phyloP scores from a whole-genome alignment of 2,329 filamentous ascomycete species.

The Venturia asperata region DNA sequence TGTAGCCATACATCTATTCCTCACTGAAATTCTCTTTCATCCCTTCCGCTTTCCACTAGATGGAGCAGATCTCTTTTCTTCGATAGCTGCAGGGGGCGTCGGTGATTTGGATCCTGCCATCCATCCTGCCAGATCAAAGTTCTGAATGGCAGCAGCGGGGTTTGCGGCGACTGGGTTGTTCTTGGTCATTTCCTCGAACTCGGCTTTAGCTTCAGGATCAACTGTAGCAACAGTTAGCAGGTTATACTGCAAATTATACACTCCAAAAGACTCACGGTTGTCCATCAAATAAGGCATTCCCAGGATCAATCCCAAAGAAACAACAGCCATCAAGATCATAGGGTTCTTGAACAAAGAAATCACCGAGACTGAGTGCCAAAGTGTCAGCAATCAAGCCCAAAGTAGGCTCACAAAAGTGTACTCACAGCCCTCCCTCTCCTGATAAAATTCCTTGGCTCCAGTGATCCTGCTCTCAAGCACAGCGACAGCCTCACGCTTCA shows the following conservation, averaged over 20 bases:
- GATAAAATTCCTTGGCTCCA: slow-evolving; percentile 65
- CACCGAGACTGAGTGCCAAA: slow-evolving; percentile 56
- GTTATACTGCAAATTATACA: neutral
- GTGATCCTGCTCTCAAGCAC: slow-evolving; percentile 58
- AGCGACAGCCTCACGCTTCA: slow-evolving; percentile 45
- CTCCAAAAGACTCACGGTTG: slow-evolving; percentile 62
- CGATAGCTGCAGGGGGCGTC: slow-evolving; percentile 4
- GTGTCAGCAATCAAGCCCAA: slow-evolving; percentile 23
- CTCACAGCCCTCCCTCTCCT: slow-evolving; percentile 69
- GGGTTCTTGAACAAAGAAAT: slow-evolving; percentile 82
- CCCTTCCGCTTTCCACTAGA: slow-evolving; percentile 12
- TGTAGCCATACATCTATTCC: neutral
- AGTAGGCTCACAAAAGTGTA: slow-evolving; percentile 24
- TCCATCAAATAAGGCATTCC: slow-evolving; percentile 94
- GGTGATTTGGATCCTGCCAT: slow-evolving; percentile 47
- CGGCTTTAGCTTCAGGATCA: slow-evolving; percentile 91
- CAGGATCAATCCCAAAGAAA: slow-evolving; percentile 75
- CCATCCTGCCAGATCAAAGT: slow-evolving; percentile 60
- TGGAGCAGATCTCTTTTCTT: slow-evolving; percentile 9
- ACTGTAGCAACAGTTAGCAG: slow-evolving; percentile 48
- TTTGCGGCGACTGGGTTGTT: slow-evolving; percentile 55
- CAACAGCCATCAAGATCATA: slow-evolving; percentile 88
- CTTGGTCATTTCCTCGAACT: slow-evolving; percentile 87
- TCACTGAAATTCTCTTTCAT: neutral
- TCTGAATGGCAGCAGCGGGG: slow-evolving; percentile 48